Base-by-base conservation (phyloP, 495 filamentous ascomycete species). In the Talaromyces nanjingensis region DNA sequence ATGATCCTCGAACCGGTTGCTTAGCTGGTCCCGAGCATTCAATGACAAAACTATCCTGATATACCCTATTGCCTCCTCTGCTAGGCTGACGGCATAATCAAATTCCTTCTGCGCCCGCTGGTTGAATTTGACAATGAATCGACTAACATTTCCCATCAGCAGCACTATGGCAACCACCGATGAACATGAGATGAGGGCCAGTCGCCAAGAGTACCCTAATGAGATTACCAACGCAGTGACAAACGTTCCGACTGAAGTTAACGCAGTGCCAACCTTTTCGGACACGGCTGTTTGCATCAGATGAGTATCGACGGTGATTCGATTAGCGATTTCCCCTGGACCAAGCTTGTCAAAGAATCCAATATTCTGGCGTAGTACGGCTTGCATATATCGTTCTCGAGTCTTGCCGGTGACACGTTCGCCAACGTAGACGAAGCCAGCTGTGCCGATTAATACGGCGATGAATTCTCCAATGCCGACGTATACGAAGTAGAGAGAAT, bases 1-100 rank as follows among this genome's bases (percentile, higher is more conserved):
- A 64, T 59, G 64, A 25, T 33, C 42, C 16, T 59, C 59, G 45
- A 64, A 71, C 12, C 63, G 55, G 4, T 62, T 24, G 0, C 60
- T 25, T 4, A 72, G 14, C 25, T 64, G 55, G 4, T 52, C 56
- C n/a, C 63, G 57, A 8, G 63, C 59, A 4, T 45, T 49, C 33
- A 72, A 67, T 9, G 70, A 68, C 39, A 62, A 55, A 7, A 62
- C 55, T 9, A 66, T 60, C 6, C 65, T 64, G 18, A 67, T 54
- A 4, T 58, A 42, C 6, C 37, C 27, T 11, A 72, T 59, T n/a
- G 65, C 62, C 16, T 65, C 63, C 49, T 73, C 69, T 11, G 67
- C 67, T 45, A 67, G 59, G 4, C 54, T 24, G 20, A 34, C 54
- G 2, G 89, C 89, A 20, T 83, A 72, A 14, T 87, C 89, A 67